A percentile compares a stretch with the other conserved stretches of the same genome.
phyloP scores from a whole-genome alignment of 768 basidiomycete species.

The Lactifluus subvellereus region DNA sequence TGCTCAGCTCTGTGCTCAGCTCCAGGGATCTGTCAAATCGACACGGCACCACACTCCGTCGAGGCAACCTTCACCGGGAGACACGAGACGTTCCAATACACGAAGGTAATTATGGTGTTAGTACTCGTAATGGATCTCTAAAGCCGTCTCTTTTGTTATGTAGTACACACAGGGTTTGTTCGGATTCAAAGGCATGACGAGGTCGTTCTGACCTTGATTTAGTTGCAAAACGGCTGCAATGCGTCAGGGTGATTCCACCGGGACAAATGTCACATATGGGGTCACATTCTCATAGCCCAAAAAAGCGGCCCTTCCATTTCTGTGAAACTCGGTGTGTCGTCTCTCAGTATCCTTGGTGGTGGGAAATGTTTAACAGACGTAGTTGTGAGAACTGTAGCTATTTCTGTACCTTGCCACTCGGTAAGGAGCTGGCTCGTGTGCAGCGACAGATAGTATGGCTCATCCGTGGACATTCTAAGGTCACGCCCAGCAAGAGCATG shows the following conservation, averaged over 20 bases:
- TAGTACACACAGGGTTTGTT: constrained; percentile 51
- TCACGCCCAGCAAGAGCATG: constrained; percentile 55
- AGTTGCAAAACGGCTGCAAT: constrained; percentile 49
- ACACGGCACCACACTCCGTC: constrained; percentile 52
- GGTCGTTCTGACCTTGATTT: background rate
- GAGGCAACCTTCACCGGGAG: constrained; percentile 56
- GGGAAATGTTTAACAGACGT: constrained; percentile 9
- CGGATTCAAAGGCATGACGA: too few species aligned
- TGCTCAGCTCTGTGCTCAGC: constrained; percentile 42
- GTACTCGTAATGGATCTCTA: background rate
- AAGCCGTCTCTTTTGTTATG: background rate
- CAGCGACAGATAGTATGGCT: background rate
- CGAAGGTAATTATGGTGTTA: constrained; percentile 42
- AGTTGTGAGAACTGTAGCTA: constrained; percentile 55
- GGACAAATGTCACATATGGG: constrained; percentile 41
- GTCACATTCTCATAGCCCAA: constrained; percentile 44
- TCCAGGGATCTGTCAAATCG: constrained; percentile 51
- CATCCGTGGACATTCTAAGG: constrained; percentile 31
- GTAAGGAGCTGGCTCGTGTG: constrained; percentile 29
- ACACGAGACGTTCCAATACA: constrained; percentile 59
- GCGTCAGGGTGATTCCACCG: constrained; percentile 42
- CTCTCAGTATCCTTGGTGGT: background rate
- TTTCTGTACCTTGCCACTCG: constrained; percentile 50
- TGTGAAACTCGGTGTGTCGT: constrained; percentile 43
- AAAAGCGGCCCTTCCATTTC: constrained; percentile 43